Evolutionary conservation across 306 rosid species (phyloP).

Genomic region (Quercus rubra): DNA sequence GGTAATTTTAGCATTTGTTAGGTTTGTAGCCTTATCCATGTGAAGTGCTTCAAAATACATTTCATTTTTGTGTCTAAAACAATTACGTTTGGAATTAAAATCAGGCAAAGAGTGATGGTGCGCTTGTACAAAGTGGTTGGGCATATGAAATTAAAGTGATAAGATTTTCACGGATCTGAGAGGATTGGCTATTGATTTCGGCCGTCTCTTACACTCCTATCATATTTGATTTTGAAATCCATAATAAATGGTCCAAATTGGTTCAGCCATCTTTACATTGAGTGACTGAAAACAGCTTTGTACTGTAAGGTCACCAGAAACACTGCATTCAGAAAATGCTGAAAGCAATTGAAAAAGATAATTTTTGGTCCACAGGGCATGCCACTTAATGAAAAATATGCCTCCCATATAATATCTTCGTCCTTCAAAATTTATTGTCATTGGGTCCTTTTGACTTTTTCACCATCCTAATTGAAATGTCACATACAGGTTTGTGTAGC

Average conservation of each 20-base stretch:
- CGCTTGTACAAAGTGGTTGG: background rate
- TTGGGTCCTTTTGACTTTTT: conserved; percentile 36
- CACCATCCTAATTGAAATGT: conserved; percentile 7
- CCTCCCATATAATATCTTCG: too few relatives aligned
- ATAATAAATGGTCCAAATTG: conserved; percentile 38
- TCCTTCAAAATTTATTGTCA: conserved; percentile 25
- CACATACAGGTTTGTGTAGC: background rate
- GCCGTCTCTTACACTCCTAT: background rate
- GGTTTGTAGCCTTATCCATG: too few relatives aligned
- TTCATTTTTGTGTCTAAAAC: too few relatives aligned
- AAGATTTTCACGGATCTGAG: conserved; percentile 17
- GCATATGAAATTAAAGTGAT: conserved; percentile 16
- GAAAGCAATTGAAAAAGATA: conserved; percentile 5
- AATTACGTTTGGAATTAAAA: background rate
- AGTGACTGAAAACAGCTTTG: conserved; percentile 35
- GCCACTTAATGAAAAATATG: background rate
- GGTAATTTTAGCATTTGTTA: too few relatives aligned
- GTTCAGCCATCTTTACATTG: conserved; percentile 31
- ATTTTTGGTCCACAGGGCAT: background rate
- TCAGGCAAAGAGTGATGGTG: background rate
- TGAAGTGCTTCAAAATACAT: too few relatives aligned
- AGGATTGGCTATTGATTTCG: conserved; percentile 15
- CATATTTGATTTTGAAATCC: conserved; percentile 13
- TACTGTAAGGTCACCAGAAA: conserved; percentile 22
- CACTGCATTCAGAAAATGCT: conserved; percentile 24